Base-by-base conservation (phyloP, 257 asterid species). In the Cordia subcordata region DNA sequence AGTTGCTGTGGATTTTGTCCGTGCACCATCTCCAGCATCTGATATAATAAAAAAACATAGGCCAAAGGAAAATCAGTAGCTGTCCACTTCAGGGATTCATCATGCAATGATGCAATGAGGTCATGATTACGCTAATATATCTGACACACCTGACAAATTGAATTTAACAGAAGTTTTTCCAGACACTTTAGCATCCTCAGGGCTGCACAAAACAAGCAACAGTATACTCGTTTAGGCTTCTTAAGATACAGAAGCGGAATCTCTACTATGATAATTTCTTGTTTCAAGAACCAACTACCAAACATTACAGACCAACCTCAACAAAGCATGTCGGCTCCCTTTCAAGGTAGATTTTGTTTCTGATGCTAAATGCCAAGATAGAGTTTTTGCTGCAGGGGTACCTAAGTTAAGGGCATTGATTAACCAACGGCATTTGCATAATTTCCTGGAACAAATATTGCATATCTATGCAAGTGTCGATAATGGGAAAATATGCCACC, bases 351-450 rank as follows among this genome's bases (percentile, higher is more conserved):
- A 83, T 69, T 83, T 86, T 53, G 96, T 81, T 65, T 88, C 99
- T 37, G 97, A 82, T 52, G 99, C 99, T 75, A 89, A 74, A 85
- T 93, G 99, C 99, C 99, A 93, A 14, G 96, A 89, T 60, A 93
- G 94, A 71, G 95, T 89, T 68, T 75, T 88, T 57, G 96, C 82
- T 38, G 96, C 86, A 8, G 89, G 75, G 61, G 84, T 82, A 71
- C 89, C 96, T 86, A 21, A 71, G 61, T 58, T 44, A 60, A 72
- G 44, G 44, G 16, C 45, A 46, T 58, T 52, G 37, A 35, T 58
- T 58, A 21, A 44, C n/a, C 20, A 37, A 16, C n/a, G 42, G 16
- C 5, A 39, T 23, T 20, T 17, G 38, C 35, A 49, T 49, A 37
- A 19, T 53, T 49, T 42, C 15, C 47, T 42, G 12, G 47, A 4